phyloP scores from a whole-genome alignment of 2,329 filamentous ascomycete species.

The Paramyrothecium sp. region DNA sequence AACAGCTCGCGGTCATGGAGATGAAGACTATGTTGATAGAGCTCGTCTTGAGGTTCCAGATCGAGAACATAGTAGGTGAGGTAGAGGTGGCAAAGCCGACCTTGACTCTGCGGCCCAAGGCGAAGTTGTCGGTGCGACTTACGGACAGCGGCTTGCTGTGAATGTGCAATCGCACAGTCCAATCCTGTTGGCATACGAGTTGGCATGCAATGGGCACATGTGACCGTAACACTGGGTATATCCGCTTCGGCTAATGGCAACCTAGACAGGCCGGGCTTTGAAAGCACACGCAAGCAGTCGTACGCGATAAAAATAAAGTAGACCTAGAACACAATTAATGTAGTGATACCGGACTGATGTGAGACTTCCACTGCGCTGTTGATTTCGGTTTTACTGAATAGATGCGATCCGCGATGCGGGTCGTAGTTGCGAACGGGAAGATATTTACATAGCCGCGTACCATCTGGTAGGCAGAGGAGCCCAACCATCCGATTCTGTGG shows the following conservation, averaged over 20 bases:
- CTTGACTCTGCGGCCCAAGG: slow-evolving; percentile 24
- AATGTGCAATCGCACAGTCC: background rate
- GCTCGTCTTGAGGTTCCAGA: slow-evolving; percentile 26
- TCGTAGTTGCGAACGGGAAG: background rate
- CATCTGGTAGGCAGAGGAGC: background rate
- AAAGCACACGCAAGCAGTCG: too few relatives aligned
- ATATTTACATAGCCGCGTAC: background rate
- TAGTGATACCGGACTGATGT: background rate
- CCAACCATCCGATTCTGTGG: background rate
- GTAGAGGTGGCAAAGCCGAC: slow-evolving; percentile 19
- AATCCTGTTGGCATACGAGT: background rate
- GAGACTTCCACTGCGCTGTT: background rate
- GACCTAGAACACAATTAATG: background rate
- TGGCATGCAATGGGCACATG: background rate
- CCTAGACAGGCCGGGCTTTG: background rate
- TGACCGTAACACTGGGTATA: background rate
- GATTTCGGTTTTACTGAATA: background rate
- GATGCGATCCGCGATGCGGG: background rate
- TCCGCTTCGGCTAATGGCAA: background rate
- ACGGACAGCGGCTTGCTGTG: background rate
- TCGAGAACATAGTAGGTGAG: slow-evolving; percentile 18
- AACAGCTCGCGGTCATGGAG: slow-evolving; percentile 31
- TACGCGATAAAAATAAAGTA: too few relatives aligned
- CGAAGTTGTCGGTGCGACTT: slow-evolving; percentile 19
- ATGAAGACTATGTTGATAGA: slow-evolving; percentile 34